A percentile compares a stretch with the other conserved stretches of the same genome.
Conservation (phyloP, 2,329 filamentous ascomycete genomes). For the Dactylellina haptotyla region DNA sequence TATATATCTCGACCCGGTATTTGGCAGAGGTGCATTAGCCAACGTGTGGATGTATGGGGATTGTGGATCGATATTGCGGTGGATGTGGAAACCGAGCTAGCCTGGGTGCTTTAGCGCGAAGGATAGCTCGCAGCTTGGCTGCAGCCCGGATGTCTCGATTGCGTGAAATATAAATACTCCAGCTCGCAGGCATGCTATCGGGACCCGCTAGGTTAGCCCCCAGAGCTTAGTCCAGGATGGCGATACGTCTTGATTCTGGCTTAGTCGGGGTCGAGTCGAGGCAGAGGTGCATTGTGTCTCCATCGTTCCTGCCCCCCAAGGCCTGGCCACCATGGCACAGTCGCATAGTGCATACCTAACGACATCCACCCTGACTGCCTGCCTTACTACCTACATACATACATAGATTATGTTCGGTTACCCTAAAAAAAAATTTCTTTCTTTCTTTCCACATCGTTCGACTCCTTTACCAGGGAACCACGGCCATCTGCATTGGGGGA, state of each 20-base stretch:
- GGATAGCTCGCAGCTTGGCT: neutral
- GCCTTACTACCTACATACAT: too few relatives aligned
- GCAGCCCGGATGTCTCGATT: conserved; percentile 41
- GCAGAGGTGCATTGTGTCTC: too few relatives aligned
- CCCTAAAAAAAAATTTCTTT: too few relatives aligned
- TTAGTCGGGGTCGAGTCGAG: neutral
- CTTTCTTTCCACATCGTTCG: neutral
- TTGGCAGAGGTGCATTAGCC: neutral
- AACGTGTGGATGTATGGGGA: neutral
- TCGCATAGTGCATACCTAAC: neutral
- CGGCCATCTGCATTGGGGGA: conserved; percentile 14
- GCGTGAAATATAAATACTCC: conserved; percentile 35
- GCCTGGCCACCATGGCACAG: neutral
- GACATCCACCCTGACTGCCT: neutral
- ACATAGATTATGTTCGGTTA: too few relatives aligned
- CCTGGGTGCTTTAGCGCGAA: conserved; percentile 13
- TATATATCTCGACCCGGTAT: conserved; percentile 33
- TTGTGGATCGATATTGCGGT: neutral
- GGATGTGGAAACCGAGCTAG: neutral
- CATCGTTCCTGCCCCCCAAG: too few relatives aligned
- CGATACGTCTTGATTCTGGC: neutral
- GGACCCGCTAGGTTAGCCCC: neutral
- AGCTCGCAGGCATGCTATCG: neutral
- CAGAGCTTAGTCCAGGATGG: too few relatives aligned
- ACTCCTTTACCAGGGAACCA: conserved; percentile 32